These are phyloP conservation scores for Artemisia tridentata DNA, from an alignment of 129 eudicot genomes.

Conservation along the genomic window DNA sequence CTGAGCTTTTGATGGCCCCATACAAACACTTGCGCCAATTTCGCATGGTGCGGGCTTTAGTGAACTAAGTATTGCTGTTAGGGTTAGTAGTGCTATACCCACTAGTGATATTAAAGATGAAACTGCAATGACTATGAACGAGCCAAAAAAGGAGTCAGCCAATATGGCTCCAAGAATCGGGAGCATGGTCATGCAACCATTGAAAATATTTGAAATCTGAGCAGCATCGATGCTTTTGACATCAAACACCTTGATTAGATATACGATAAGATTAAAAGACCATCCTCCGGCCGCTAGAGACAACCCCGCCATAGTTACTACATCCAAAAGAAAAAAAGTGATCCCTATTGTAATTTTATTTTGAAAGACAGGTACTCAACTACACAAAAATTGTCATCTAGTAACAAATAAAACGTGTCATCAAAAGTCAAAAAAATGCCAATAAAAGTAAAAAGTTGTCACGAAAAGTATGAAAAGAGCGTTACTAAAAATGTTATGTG, in stretches of 20 bases:
- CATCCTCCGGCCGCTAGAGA: slow-evolving; percentile 52
- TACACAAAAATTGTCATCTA: too few relatives aligned
- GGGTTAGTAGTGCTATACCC: slow-evolving; percentile 27
- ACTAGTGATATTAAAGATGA: slow-evolving; percentile 38
- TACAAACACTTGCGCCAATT: slow-evolving; percentile 23
- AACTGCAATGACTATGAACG: slow-evolving; percentile 32
- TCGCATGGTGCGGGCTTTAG: slow-evolving; percentile 29
- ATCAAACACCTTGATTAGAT: slow-evolving; percentile 43
- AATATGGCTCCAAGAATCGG: slow-evolving; percentile 49
- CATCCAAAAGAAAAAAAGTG: neutral
- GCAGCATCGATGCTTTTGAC: slow-evolving; percentile 53
- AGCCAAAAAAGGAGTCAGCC: slow-evolving; percentile 49
- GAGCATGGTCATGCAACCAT: slow-evolving; percentile 37
- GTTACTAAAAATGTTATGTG: too few relatives aligned
- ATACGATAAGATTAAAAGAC: slow-evolving; percentile 45
- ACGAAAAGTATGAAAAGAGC: too few relatives aligned
- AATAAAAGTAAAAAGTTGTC: too few relatives aligned
- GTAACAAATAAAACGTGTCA: too few relatives aligned
- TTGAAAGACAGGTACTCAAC: too few relatives aligned
- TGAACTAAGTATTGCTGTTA: slow-evolving; percentile 19
- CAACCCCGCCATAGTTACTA: slow-evolving; percentile 46
- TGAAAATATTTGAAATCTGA: slow-evolving; percentile 39
- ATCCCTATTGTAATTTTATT: too few relatives aligned
- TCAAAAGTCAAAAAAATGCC: too few relatives aligned
- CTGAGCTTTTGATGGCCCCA: slow-evolving; percentile 30